Evolutionary conservation across 1,284 basidiomycete species (phyloP).

Genomic region (Hymenochaete sp.): DNA sequence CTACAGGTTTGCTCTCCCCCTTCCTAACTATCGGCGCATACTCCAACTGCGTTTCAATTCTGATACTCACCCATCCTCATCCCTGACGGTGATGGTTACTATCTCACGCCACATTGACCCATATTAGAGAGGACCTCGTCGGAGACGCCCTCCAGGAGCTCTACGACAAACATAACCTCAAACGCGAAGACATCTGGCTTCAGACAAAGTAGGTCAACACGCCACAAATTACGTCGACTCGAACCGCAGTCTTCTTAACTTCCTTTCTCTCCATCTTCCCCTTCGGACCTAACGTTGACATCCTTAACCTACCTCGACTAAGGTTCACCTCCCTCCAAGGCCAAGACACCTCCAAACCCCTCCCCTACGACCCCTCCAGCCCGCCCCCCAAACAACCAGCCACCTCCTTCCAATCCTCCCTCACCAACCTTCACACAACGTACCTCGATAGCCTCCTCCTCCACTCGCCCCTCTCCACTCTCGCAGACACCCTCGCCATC

Average conservation of each 20-base stretch:
- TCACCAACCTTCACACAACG: slow-evolving; percentile 56
- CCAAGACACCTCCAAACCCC: slow-evolving; percentile 56
- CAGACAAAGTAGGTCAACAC: slow-evolving; percentile 68
- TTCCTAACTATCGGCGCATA: background rate
- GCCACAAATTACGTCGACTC: too few species aligned
- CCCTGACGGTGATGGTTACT: too few species aligned
- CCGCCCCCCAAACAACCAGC: slow-evolving; percentile 53
- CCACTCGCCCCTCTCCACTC: slow-evolving; percentile 61
- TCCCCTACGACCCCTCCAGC: slow-evolving; percentile 59
- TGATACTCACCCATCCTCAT: too few species aligned
- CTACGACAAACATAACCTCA: slow-evolving; percentile 41
- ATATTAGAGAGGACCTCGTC: slow-evolving; percentile 64
- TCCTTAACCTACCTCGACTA: too few species aligned
- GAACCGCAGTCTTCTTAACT: background rate
- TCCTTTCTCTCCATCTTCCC: too few species aligned
- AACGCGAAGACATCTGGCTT: slow-evolving; percentile 55
- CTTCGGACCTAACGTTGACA: too few species aligned
- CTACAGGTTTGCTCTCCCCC: slow-evolving; percentile 43
- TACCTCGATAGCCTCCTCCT: slow-evolving; percentile 71
- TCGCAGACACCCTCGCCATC: slow-evolving; percentile 53
- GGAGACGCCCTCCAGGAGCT: slow-evolving; percentile 58
- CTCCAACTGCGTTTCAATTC: background rate
- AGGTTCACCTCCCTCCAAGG: slow-evolving; percentile 68
- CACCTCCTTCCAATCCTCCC: slow-evolving; percentile 54
- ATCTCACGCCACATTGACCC: too few species aligned